These are phyloP conservation scores for Francoa sonchifolia DNA, from an alignment of 441 rosid species.

Conservation along the genomic window DNA sequence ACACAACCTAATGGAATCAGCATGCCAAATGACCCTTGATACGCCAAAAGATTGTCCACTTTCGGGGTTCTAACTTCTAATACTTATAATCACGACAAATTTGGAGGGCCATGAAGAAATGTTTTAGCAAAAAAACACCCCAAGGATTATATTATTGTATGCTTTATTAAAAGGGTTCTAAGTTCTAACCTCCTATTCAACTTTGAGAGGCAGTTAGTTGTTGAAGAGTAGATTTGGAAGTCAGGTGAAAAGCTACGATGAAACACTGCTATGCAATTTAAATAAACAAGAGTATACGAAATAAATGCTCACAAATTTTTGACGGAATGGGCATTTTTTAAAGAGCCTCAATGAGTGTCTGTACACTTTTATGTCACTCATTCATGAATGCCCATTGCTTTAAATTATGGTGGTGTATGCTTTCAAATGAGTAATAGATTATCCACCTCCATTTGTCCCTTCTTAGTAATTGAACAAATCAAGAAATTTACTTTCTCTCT, in stretches of 20 bases:
- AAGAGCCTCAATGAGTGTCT: constrained; percentile 3
- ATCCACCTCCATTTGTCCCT: constrained; percentile 14
- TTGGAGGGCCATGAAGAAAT: constrained; percentile 17
- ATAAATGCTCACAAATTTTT: constrained; percentile 9
- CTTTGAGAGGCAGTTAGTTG: constrained; percentile 34
- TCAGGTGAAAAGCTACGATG: constrained; percentile 20
- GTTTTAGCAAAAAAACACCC: constrained; percentile 7
- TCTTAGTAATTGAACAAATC: constrained; percentile 15
- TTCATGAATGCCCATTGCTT: constrained; percentile 19
- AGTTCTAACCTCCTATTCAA: constrained; percentile 15
- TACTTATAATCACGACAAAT: constrained; percentile 14
- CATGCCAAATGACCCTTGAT: constrained; percentile 11
- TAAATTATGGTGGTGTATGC: constrained; percentile 14
- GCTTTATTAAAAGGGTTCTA: constrained; percentile 8
- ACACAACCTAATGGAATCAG: constrained; percentile 10
- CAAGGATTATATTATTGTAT: constrained; percentile 4
- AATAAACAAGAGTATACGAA: constrained; percentile 3
- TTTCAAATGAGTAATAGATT: constrained; percentile 1
- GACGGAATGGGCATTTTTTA: background rate
- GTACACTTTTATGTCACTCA: constrained; percentile 10
- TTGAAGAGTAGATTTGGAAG: constrained; percentile 43
- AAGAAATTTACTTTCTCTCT: constrained; percentile 3
- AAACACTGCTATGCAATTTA: constrained; percentile 9
- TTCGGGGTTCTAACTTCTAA: constrained; percentile 2
- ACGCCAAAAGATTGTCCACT: constrained; percentile 5